These are phyloP conservation scores for Glebionis coronaria DNA, from an alignment of 129 eudicot genomes.

Conservation along the genomic window DNA sequence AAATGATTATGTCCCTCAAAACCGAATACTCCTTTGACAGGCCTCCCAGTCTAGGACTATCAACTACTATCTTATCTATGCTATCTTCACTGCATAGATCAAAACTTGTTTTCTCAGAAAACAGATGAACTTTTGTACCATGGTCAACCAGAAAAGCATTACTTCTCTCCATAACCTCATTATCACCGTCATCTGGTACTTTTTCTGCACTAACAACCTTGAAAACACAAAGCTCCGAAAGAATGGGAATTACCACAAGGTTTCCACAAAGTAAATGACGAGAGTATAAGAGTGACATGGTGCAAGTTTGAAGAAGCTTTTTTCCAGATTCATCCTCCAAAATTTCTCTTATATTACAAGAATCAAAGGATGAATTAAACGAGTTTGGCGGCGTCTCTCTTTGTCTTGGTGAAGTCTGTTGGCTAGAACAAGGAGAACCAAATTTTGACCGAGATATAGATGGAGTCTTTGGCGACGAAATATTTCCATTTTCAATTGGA, in stretches of 20 bases:
- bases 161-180: conserved; percentile 21
- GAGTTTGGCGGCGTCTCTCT: conserved; percentile 32
- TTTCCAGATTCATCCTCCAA: conserved; percentile 54
- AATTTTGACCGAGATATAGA: conserved; percentile 35
- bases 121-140: conserved; percentile 58
- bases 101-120: conserved; percentile 27
- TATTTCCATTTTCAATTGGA: conserved; percentile 35
- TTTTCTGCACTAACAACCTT: conserved; percentile 57
- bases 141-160: conserved; percentile 47
- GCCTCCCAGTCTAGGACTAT: conserved; percentile 59
- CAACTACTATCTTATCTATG: conserved; percentile 28
- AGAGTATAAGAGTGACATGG: conserved; percentile 51
- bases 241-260: conserved; percentile 63
- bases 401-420: conserved; percentile 37
- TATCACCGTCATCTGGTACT: conserved; percentile 24
- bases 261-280: conserved; percentile 65
- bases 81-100: conserved; percentile 30
- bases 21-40: conserved; percentile 64
- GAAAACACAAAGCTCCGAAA: conserved; percentile 56
- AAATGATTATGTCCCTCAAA: conserved; percentile 64
- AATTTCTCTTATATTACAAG: conserved; percentile 45
- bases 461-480: conserved; percentile 83
- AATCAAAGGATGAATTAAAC: conserved; percentile 19
- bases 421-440: conserved; percentile 48
- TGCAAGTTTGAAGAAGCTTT: conserved; percentile 71